Conservation (phyloP, 345 rosid species). For the Conringia planisiliqua region DNA sequence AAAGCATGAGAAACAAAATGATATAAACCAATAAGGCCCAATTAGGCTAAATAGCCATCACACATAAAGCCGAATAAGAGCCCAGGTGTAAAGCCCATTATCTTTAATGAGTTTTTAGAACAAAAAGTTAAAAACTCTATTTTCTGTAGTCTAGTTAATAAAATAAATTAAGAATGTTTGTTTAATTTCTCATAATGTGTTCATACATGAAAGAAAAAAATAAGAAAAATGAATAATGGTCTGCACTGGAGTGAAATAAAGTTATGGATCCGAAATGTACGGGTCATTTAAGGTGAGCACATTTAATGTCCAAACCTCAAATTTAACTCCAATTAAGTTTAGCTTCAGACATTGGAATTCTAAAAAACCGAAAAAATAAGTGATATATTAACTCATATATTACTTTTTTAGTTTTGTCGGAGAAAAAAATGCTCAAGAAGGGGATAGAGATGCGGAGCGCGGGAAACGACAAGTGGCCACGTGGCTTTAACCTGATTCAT, state of each 20-base stretch:
- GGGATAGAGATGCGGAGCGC: constrained; percentile 29
- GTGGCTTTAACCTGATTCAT: constrained; percentile 11
- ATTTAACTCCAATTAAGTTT: neutral
- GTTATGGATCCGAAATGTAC: constrained; percentile 31
- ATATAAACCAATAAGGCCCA: neutral
- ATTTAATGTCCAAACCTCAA: constrained; percentile 22
- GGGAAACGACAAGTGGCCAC: constrained; percentile 30
- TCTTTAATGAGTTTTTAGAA: neutral
- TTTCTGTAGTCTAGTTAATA: neutral
- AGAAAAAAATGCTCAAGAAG: constrained; percentile 4
- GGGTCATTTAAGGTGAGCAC: constrained; percentile 18
- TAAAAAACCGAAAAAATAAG: neutral
- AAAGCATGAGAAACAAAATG: neutral
- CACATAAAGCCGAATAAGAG: neutral
- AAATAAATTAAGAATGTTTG: neutral
- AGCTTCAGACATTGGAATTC: constrained; percentile 14
- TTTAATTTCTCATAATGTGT: neutral
- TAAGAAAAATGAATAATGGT: neutral
- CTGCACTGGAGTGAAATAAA: neutral
- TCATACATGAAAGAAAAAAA: neutral
- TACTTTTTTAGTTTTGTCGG: constrained; percentile 17
- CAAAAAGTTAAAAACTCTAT: neutral
- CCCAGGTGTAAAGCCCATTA: neutral
- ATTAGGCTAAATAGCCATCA: neutral
- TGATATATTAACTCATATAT: neutral